Base-by-base conservation (phyloP, 805 yeast species). In the Brettanomyces bruxellensis region DNA sequence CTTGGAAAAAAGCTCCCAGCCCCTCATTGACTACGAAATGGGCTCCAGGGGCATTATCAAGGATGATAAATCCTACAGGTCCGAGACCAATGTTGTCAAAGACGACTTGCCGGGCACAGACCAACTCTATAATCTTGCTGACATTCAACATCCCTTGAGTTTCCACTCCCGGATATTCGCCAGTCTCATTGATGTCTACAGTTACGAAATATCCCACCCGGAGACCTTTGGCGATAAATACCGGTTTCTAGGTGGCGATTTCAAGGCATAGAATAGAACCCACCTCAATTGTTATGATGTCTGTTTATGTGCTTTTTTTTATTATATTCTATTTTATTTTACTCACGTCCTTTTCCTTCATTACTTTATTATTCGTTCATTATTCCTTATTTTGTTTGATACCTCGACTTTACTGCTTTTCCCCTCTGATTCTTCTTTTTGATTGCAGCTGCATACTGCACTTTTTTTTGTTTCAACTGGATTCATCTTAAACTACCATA, bases 111-210 rank as follows among this genome's bases (percentile, higher is more conserved):
- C 65, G 30, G 40, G 70, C 1, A 64, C 71, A 23, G 70, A 68
- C 40, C 76, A 72, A 47, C 65, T 76, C 47, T 63, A 60, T 14
- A 65, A 62, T 40, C 60, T 76, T 4, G 47, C 34, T 30, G 66
- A 63, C 41, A 61, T 62, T 34, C 49, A 50, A 12, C 54, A 56
- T 24, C 76, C 79, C 12, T 71, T 68, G 47, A 73, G 71, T 55
- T 77, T 77, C 67, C 83, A 77, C 51, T 71, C 72, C 55, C 67
- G 67, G 38, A 75, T 76, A 47, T 69, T 77, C 51, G 55, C 60
- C 42, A 75, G 73, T 55, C 67, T 77, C 51, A 62, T 77, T 35
- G 65, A 66, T 7, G 64, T 71, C 61, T 68, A 76, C 49, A 60
- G 64, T 40, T 60, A 57, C 39, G 81, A 77, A 48, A 46, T 66